Base-by-base conservation (phyloP, 2,329 filamentous ascomycete genomes). In the Thielaviopsis musarum region DNA sequence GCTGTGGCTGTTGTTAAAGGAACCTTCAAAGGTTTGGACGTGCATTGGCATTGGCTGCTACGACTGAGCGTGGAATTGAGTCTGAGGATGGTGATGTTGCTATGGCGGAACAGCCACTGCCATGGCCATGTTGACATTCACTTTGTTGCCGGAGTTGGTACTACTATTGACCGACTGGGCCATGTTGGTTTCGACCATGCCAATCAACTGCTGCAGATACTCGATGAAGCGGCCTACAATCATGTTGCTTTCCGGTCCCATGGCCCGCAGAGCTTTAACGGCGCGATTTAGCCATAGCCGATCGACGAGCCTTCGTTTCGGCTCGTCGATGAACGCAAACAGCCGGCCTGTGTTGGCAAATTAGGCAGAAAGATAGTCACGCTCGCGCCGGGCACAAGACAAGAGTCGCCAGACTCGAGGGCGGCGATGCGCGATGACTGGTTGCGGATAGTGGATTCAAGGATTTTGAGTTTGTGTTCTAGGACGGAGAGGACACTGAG, bases 241-340 rank as follows among this genome's bases (percentile, higher is more conserved):
- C 17, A 45, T 13, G 17, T 45, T 34, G 10, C 30, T 45, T 45
- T 45, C 38, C 38, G 15, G 5, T n/a, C 38, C 38, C 38, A 45
- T n/a, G 15, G 38, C 38, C 15, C 17, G 38, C 17, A 45, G 12
- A 5, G 38, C 38, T 45, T 45, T 13, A 5, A 45, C 15, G 15
- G 38, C 38, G 4, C 17, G 5, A 17, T 15, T 10, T 4, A 45
- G 38, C 38, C 7, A 45, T 13, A 45, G n/a, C 13, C 15, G 38
- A 7, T 13, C 13, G 62, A 58, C 22, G 67, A 63, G 19, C 69
- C 64, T 0, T 69, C 61, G 3, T 7, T 28, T 7, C 7, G 30
- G 59, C 22, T 67, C 64, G 19, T 69, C 65, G 0, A 69, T 62
- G 3, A 66, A 69, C 0, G 68, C 67, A n/a, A 69, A 69, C 0